Conservation (phyloP, 345 rosid species). For the Syzygium aqueum region DNA sequence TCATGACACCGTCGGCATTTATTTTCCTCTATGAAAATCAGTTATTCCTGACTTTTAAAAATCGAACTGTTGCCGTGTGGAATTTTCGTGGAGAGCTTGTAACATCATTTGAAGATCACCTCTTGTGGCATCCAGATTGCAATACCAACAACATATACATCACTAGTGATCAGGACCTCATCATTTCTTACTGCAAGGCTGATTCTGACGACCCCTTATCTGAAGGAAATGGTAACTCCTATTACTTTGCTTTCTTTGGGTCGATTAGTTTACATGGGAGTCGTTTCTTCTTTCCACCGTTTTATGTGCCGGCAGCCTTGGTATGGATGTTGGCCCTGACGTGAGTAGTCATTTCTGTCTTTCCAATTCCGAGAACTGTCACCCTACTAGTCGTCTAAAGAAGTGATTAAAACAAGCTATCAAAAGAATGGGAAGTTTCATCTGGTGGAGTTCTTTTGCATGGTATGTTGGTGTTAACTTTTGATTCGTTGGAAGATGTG, state of each 20-base stretch:
- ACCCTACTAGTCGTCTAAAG: neutral
- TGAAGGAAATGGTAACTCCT: constrained; percentile 48
- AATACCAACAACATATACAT: constrained; percentile 67
- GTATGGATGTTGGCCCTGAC: neutral
- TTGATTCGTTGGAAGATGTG: neutral
- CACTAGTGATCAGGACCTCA: constrained; percentile 68
- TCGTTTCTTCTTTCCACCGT: neutral
- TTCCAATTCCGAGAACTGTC: neutral
- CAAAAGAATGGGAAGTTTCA: neutral
- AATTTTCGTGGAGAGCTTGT: constrained; percentile 62
- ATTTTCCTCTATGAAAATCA: constrained; percentile 51
- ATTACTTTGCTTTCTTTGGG: neutral
- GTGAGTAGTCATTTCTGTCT: neutral
- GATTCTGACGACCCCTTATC: constrained; percentile 41
- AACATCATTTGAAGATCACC: constrained; percentile 57
- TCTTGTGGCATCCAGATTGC: constrained; percentile 71
- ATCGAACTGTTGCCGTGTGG: constrained; percentile 68
- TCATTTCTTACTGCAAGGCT: constrained; percentile 71
- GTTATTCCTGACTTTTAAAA: constrained; percentile 45
- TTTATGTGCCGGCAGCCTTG: neutral
- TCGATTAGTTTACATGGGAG: neutral
- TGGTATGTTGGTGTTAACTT: neutral
- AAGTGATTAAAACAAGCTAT: neutral
- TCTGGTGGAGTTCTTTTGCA: neutral
- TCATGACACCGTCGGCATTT: constrained; percentile 50